Evolutionary conservation across 2,329 filamentous ascomycete species (phyloP), one percentile per base, ranked within the genome.

Genomic region (Aureobasidium pullulans): DNA sequence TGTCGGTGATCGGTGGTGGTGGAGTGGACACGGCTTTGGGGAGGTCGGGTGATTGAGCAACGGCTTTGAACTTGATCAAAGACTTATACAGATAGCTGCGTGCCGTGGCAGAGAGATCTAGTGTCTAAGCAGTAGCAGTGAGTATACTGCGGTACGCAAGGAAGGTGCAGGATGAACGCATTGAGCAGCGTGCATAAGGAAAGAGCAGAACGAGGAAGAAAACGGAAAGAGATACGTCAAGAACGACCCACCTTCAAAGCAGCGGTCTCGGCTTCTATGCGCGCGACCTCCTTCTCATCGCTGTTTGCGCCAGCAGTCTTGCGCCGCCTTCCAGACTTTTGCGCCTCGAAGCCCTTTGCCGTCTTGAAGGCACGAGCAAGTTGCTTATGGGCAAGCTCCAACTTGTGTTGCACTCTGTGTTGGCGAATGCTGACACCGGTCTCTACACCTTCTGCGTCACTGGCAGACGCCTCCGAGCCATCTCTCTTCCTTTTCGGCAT

Each of bases 291-390:
- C 28, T 70, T 70, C 19, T 70, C 70, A 34, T 81, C 76, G 10
- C 74, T 74, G 39, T 78, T 75, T 7, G 70, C 64, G 42, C 71
- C 73, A 0, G 81, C 81, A 2, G 74, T 76, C 68, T 86, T 86
- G 64, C 80, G 77, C 60, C 86, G 81, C 61, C 88, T 76, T 23
- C 82, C 80, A 60, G 85, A 80, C 64, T 90, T 88, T 73, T 93
- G 89, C 47, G 88, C 81, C 76, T 93, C 89, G 68, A 90, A 87
- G 48, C 86, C 85, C 69, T 89, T 90, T 60, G 85, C 86, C 10
- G 80, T 77, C 72, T 90, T 90, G 62, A 93, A 78, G 0, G 86
- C 86, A 60, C 83, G 81, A 62, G 80, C 80, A 8, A 93, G 76
- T 37, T 84, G 79, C 68, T 83, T 84, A 63, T 80, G 78, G 66